Base-by-base conservation (phyloP, 225 moss, liverwort and hornwort species). In the Physcomitrellopsis africana region DNA sequence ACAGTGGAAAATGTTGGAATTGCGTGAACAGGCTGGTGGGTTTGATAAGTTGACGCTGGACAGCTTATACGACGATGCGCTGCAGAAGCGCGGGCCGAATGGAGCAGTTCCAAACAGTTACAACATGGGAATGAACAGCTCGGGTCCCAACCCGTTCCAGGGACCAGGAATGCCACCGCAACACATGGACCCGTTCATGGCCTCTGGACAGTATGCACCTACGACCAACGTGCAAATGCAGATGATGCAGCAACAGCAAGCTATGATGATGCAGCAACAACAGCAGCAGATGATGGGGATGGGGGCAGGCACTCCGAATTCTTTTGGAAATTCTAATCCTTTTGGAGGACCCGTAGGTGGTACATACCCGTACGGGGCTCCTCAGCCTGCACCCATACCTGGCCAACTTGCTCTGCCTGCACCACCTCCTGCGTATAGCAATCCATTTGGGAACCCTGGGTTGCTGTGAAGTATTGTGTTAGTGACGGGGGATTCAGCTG, bases 41-140 rank as follows among this genome's bases (percentile, higher is more conserved):
- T 82, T 88, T 71, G 82, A 88, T 60, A 85, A 82, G 81, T 80
- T 75, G 69, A 56, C 81, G 57, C 82, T 87, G 1, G 79, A 87
- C 72, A 87, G 80, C 72, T 72, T 87, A 10, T 87, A 87, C 16
- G 84, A 87, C 51, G 82, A 84, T n/a, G 87, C 87, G 20, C 76
- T 84, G 72, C 82, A 87, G 32, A 82, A 74, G 60, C 79, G 82
- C 32, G 32, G 32, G 32, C 2, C 32, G 32, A 37, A 37, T 5
- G 32, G 32, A 37, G 32, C 32, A 37, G 16, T 72, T 75, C 55
- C 78, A 72, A 76, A 67, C 49, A n/a, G 63, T 67, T 22, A 70
- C 49, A 7, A 55, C 64, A 20, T 70, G 70, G 44, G 29, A 67
- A 60, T 71, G 61, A 41, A 71, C 68, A 68, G 81, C 72, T 53